These are phyloP conservation scores for Tarenaya hassleriana DNA, from an alignment of 345 rosid species.

Conservation along the genomic window DNA sequence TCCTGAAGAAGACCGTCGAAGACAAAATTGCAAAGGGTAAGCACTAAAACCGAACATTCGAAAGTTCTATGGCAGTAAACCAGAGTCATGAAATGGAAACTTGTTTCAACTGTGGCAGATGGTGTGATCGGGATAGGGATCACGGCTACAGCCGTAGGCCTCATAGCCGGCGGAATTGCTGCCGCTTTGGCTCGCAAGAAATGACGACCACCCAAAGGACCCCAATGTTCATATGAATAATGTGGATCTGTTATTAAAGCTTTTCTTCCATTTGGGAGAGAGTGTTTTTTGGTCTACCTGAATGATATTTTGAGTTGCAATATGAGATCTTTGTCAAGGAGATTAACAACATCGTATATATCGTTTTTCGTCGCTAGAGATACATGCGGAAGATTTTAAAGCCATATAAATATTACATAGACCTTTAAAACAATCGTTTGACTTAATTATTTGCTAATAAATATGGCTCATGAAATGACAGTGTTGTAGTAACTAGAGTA, in stretches of 20 bases:
- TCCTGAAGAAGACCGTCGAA: conserved; percentile 61
- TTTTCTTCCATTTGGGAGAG: background rate
- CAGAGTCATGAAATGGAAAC: background rate
- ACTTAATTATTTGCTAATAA: too few species aligned
- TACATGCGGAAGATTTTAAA: too few species aligned
- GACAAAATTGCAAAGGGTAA: conserved; percentile 70
- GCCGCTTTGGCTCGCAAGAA: conserved; percentile 78
- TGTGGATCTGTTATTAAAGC: background rate
- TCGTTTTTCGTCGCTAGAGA: too few species aligned
- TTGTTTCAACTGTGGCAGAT: conserved; percentile 39
- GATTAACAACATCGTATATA: conserved; percentile 8
- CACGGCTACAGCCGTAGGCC: conserved; percentile 75
- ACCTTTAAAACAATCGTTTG: too few species aligned
- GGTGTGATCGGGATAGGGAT: conserved; percentile 92
- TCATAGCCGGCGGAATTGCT: conserved; percentile 74
- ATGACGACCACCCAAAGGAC: conserved; percentile 24
- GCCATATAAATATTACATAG: too few species aligned
- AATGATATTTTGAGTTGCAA: conserved; percentile 1
- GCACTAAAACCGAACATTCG: background rate
- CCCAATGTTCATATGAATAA: conserved; percentile 24
- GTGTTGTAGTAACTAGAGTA: too few species aligned
- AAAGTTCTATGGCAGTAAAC: background rate
- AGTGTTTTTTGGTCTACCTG: background rate
- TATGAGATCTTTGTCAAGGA: background rate
- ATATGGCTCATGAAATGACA: too few species aligned